These are phyloP conservation scores for Trichoderma sp. DNA, from an alignment of 2,329 filamentous ascomycete genomes.

Conservation along the genomic window DNA sequence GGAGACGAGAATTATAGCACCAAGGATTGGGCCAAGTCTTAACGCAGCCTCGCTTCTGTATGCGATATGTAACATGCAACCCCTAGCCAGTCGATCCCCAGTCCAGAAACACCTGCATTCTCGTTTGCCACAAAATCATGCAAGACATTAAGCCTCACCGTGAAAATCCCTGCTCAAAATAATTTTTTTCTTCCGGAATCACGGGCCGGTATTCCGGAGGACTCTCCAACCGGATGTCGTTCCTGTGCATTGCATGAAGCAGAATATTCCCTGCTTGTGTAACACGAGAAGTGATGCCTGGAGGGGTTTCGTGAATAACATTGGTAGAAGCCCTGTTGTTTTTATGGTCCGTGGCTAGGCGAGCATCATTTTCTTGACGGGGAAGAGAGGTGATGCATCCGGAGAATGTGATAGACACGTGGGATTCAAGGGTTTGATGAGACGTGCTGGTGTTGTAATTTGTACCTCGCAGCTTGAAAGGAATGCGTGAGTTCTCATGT, in stretches of 20 bases:
- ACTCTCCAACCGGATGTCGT: constrained; percentile 17
- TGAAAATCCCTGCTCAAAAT: neutral
- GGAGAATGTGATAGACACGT: neutral
- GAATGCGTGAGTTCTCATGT: neutral
- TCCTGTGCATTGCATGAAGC: constrained; percentile 21
- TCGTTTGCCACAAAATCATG: neutral
- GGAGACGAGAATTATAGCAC: neutral
- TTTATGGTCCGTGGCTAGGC: neutral
- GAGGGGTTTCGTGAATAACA: neutral
- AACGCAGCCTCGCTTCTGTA: neutral
- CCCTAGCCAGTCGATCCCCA: neutral
- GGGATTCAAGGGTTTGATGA: neutral
- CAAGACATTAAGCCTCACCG: neutral
- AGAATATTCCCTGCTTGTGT: neutral
- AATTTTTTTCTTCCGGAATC: neutral
- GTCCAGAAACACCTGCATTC: neutral
- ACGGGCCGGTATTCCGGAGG: constrained; percentile 6
- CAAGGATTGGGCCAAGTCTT: neutral
- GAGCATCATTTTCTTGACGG: neutral
- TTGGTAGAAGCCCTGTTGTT: constrained; percentile 8
- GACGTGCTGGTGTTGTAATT: neutral
- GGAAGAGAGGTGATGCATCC: constrained; percentile 3
- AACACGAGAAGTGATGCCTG: neutral
- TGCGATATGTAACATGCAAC: neutral
- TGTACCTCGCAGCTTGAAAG: neutral